Conservation (phyloP, 805 yeast species). For the Scheffersomyces amazonensis region DNA sequence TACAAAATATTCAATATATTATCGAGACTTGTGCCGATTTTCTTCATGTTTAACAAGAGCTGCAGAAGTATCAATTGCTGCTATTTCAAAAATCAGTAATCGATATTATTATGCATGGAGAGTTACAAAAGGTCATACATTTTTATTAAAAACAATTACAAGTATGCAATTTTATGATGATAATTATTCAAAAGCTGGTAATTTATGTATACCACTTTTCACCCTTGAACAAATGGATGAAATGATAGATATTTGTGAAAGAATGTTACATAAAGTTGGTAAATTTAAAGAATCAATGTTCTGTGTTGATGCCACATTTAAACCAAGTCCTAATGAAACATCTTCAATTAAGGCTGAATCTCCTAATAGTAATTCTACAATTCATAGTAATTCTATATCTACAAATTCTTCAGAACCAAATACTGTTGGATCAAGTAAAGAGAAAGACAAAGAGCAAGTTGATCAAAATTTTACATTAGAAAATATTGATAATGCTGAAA, state of each 20-base stretch:
- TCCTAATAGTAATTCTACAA: constrained; percentile 1
- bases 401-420: constrained; percentile 4
- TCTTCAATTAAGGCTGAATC: neutral
- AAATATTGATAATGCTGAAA: constrained; percentile 22
- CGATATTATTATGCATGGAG: constrained; percentile 41
- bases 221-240: constrained; percentile 22
- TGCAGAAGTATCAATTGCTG: constrained; percentile 29
- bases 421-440: constrained; percentile 8
- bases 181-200: neutral
- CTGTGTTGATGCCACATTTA: constrained; percentile 7
- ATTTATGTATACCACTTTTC: constrained; percentile 11
- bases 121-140: constrained; percentile 33
- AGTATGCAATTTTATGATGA: constrained; percentile 26
- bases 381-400: constrained; percentile 10
- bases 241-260: constrained; percentile 23
- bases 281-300: constrained; percentile 11
- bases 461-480: constrained; percentile 9
- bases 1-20: constrained; percentile 13
- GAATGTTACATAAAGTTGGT: constrained; percentile 19
- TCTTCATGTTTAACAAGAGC: constrained; percentile 23
- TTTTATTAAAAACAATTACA: constrained; percentile 26
- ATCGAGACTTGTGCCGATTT: constrained; percentile 14
- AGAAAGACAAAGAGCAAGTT: neutral
- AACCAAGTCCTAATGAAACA: neutral
- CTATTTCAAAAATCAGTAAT: constrained; percentile 33